A percentile compares a stretch with the other conserved stretches of the same genome.
Conservation (phyloP, 75 land plant genomes). For the Isoetes taiwanensis region DNA sequence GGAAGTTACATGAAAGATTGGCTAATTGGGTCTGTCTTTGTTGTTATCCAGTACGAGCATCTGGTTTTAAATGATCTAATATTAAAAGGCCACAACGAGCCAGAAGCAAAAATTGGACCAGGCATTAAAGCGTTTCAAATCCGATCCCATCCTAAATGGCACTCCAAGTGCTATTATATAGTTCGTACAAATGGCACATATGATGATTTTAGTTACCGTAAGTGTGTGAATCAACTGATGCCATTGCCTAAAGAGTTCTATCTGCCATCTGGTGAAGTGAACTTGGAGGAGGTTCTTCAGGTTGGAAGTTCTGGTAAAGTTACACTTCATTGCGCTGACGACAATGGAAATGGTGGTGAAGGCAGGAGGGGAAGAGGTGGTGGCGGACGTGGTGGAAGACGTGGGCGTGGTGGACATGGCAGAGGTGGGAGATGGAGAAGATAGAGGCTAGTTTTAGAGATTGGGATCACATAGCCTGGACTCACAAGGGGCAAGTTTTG, state of each 20-base stretch:
- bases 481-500: too few species aligned
- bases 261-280: constrained; percentile 7
- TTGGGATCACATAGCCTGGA: background rate
- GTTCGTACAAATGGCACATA: constrained; percentile 44
- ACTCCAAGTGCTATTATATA: constrained; percentile 62
- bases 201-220: constrained; percentile 88
- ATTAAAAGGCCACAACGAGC: constrained; percentile 45
- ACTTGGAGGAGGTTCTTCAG: constrained; percentile 12
- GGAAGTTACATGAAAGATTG: background rate
- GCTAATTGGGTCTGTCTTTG: background rate
- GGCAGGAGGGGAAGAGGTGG: constrained; percentile 12
- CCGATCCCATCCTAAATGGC: constrained; percentile 44
- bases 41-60: constrained; percentile 59
- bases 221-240: constrained; percentile 66
- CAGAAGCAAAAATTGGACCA: constrained; percentile 41
- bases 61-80: constrained; percentile 58
- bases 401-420: constrained; percentile 17
- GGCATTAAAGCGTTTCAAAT: constrained; percentile 68
- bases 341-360: constrained; percentile 2
- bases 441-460: background rate
- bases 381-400: constrained; percentile 15
- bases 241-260: constrained; percentile 55
- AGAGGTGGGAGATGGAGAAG: constrained; percentile 9
- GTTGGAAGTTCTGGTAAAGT: background rate
- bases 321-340: constrained; percentile 4